These are phyloP conservation scores for Sphagnum tenellum DNA, from an alignment of 225 moss, liverwort and hornwort species.

Conservation along the genomic window DNA sequence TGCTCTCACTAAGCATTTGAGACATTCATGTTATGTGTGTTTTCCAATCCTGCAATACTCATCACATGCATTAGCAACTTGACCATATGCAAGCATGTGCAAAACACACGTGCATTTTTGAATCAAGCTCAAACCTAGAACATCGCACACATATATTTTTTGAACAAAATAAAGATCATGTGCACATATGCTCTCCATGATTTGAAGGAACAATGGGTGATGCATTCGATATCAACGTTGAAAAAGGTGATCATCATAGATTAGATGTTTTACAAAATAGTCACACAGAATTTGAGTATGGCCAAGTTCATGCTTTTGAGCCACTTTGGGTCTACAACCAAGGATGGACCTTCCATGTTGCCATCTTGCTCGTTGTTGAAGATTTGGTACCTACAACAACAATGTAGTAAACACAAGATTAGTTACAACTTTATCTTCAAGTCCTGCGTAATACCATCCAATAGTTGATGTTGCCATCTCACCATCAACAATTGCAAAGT, in stretches of 20 bases:
- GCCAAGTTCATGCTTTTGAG: too few species aligned
- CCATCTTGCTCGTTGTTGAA: too few species aligned
- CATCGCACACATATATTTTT: neutral
- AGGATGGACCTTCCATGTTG: too few species aligned
- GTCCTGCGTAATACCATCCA: too few species aligned
- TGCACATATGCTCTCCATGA: neutral
- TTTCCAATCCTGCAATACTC: constrained; percentile 2
- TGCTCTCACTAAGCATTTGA: neutral
- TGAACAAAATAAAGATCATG: constrained; percentile 2
- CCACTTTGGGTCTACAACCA: too few species aligned
- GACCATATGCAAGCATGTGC: neutral
- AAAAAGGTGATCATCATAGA: neutral
- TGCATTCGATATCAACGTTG: neutral
- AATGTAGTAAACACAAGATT: too few species aligned
- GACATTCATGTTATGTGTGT: neutral
- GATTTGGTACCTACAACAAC: too few species aligned
- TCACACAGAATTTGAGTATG: too few species aligned
- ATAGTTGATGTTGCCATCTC: too few species aligned
- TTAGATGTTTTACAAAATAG: too few species aligned
- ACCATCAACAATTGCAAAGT: too few species aligned
- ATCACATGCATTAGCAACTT: neutral
- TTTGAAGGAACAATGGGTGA: neutral
- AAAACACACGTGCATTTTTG: neutral
- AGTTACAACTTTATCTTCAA: too few species aligned
- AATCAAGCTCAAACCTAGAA: neutral